Evolutionary conservation across 768 basidiomycete genomes (phyloP).

Genomic region (Lactarius psammicola): DNA sequence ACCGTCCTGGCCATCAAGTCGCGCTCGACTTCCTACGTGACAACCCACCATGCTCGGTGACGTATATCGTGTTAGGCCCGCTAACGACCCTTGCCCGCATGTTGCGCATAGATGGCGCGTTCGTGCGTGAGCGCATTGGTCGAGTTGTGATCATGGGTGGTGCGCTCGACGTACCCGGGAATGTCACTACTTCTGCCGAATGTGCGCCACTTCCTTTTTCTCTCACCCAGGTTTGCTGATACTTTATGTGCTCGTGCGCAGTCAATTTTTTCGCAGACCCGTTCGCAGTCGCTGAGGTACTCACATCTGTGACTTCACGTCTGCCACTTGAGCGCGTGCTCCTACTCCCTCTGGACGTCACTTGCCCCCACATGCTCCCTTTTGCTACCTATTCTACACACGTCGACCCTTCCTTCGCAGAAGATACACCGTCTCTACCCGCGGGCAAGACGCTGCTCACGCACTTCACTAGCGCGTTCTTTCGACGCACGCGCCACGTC

Average conservation of each 20-base stretch:
- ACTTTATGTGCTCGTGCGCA: conserved; percentile 32
- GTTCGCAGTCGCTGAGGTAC: conserved; percentile 70
- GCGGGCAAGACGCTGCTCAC: conserved; percentile 55
- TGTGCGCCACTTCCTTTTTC: conserved; percentile 49
- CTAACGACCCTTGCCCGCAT: conserved; percentile 77
- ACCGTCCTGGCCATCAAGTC: conserved; percentile 51
- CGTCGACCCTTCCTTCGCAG: conserved; percentile 63
- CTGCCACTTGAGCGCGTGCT: conserved; percentile 67
- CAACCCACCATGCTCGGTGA: conserved; percentile 52
- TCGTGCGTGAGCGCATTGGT: conserved; percentile 59
- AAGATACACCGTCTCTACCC: conserved; percentile 48
- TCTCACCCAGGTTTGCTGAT: neutral
- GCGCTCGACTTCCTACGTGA: conserved; percentile 54
- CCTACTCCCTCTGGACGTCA: conserved; percentile 78
- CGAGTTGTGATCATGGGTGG: conserved; percentile 93
- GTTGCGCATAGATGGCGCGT: conserved; percentile 51
- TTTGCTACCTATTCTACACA: conserved; percentile 58
- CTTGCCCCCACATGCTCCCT: conserved; percentile 73
- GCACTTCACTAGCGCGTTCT: conserved; percentile 79
- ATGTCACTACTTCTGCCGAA: conserved; percentile 77
- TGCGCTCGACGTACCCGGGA: conserved; percentile 87
- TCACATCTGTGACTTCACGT: conserved; percentile 45
- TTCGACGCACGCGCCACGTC: conserved; percentile 69
- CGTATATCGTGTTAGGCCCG: conserved; percentile 73
- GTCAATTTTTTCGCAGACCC: conserved; percentile 91